These are phyloP conservation scores for Saccharomycopsis microspora DNA, from an alignment of 805 yeast species.

Conservation along the genomic window DNA sequence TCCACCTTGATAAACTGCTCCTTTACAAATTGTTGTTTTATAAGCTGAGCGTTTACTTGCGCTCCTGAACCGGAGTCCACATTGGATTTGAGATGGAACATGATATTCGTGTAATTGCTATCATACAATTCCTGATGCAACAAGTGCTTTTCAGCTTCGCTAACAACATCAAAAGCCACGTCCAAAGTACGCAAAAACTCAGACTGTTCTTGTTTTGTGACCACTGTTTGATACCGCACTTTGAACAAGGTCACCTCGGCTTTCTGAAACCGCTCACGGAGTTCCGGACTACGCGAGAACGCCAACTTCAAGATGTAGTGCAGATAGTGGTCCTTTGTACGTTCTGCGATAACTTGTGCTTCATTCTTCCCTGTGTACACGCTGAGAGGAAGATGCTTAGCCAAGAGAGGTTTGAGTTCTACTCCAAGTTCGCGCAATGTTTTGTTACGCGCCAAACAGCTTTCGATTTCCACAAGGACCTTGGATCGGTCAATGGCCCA, in stretches of 20 bases:
- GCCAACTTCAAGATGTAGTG: constrained; percentile 84
- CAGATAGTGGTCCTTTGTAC: constrained; percentile 83
- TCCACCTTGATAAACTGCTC: constrained; percentile 77
- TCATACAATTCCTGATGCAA: constrained; percentile 39
- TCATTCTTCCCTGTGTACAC: constrained; percentile 22
- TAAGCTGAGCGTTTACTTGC: constrained; percentile 6
- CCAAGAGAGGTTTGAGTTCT: constrained; percentile 53
- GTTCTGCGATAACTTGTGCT: constrained; percentile 37
- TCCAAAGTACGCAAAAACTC: constrained; percentile 56
- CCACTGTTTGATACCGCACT: constrained; percentile 37
- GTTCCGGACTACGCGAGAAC: constrained; percentile 78
- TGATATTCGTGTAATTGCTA: constrained; percentile 38
- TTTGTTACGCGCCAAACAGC: constrained; percentile 55
- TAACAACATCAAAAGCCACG: constrained; percentile 62
- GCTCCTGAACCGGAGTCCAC: constrained; percentile 15
- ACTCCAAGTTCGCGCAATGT: constrained; percentile 52
- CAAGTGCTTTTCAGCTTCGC: constrained; percentile 45
- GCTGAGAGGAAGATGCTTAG: constrained; percentile 54
- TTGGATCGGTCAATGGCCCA: constrained; percentile 93
- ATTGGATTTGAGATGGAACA: constrained; percentile 26
- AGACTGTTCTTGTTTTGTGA: constrained; percentile 43
- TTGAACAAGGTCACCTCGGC: constrained; percentile 69
- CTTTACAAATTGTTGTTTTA: constrained; percentile 35
- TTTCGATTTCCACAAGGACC: constrained; percentile 75
- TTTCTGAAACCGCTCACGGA: constrained; percentile 65